A percentile compares a stretch with the other conserved stretches of the same genome.
Evolutionary conservation across 306 rosid genomes (phyloP).

Genomic region (Dalbergia oliveri): DNA sequence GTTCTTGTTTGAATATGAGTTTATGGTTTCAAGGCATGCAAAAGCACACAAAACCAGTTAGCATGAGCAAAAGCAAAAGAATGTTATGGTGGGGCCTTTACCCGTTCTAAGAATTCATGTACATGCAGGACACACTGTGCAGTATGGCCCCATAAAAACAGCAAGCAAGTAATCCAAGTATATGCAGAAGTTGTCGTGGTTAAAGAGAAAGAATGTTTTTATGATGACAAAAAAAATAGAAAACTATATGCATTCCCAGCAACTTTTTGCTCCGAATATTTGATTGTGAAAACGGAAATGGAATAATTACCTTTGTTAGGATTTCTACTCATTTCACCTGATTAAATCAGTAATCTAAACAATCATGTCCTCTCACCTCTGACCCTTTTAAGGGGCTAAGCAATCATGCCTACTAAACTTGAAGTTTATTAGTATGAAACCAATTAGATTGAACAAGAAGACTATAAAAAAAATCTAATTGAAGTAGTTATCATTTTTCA

Average conservation of each 20-base stretch:
- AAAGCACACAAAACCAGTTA: constrained; percentile 48
- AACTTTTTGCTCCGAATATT: constrained; percentile 23
- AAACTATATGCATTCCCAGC: not conserved
- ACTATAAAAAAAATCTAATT: not conserved
- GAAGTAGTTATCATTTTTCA: constrained; percentile 7
- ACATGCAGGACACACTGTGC: constrained; percentile 36
- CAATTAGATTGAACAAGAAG: constrained; percentile 34
- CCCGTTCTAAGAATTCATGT: constrained; percentile 59
- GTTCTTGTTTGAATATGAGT: constrained; percentile 46
- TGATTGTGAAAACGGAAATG: constrained; percentile 26
- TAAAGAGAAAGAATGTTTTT: constrained; percentile 22
- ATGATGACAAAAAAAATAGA: constrained; percentile 1
- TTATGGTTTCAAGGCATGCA: constrained; percentile 74
- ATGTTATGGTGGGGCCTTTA: constrained; percentile 65
- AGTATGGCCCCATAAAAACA: constrained; percentile 49
- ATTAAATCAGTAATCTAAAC: constrained; percentile 21
- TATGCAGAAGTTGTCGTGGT: constrained; percentile 31
- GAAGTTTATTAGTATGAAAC: not conserved
- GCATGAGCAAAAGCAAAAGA: constrained; percentile 56
- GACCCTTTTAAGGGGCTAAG: not conserved
- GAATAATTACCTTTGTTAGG: constrained; percentile 33
- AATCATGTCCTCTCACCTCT: not conserved
- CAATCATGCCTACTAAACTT: constrained; percentile 30
- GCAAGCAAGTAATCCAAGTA: constrained; percentile 9
- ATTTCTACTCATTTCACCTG: constrained; percentile 22